Evolutionary conservation across 2,329 filamentous ascomycete species (phyloP).

Genomic region (Xylaria sp.): DNA sequence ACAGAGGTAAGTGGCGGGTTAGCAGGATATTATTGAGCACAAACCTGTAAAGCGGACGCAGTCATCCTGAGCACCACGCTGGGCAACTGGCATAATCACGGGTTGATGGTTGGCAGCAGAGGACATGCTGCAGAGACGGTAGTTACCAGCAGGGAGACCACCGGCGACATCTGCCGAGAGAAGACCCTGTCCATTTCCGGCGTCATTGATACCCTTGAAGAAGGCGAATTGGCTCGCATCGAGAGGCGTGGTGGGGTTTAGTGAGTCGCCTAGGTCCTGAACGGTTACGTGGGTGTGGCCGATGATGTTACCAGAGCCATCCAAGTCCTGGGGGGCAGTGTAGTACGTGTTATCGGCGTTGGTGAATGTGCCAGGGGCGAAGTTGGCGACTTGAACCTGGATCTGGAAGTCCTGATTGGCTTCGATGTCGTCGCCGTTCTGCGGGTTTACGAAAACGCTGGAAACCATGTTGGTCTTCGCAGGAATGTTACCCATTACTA

Average conservation of each 20-base stretch:
- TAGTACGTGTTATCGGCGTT: conserved; percentile 70
- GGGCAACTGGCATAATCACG: conserved; percentile 72
- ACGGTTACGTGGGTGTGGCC: conserved; percentile 70
- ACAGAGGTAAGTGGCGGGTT: neutral
- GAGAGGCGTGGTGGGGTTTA: conserved; percentile 63
- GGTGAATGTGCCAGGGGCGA: conserved; percentile 68
- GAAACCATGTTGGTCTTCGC: conserved; percentile 66
- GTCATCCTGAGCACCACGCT: conserved; percentile 74
- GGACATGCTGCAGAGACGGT: conserved; percentile 72
- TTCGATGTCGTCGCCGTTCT: conserved; percentile 59
- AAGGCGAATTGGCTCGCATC: conserved; percentile 66
- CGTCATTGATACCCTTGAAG: conserved; percentile 75
- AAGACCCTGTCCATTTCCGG: conserved; percentile 64
- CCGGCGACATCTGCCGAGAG: conserved; percentile 64
- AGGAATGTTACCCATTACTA: conserved; percentile 70
- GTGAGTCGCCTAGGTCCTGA: conserved; percentile 62
- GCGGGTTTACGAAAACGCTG: conserved; percentile 62
- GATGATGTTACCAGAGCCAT: conserved; percentile 60
- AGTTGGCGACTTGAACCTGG: conserved; percentile 62
- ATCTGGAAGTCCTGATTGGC: conserved; percentile 63
- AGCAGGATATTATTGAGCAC: conserved; percentile 3
- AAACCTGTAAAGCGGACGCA: conserved; percentile 68
- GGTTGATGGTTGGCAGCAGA: conserved; percentile 73
- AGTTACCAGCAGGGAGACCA: conserved; percentile 70
- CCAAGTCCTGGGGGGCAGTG: conserved; percentile 65